Base-by-base conservation (phyloP, 768 basidiomycete genomes). In the Tricholomella constricta region DNA sequence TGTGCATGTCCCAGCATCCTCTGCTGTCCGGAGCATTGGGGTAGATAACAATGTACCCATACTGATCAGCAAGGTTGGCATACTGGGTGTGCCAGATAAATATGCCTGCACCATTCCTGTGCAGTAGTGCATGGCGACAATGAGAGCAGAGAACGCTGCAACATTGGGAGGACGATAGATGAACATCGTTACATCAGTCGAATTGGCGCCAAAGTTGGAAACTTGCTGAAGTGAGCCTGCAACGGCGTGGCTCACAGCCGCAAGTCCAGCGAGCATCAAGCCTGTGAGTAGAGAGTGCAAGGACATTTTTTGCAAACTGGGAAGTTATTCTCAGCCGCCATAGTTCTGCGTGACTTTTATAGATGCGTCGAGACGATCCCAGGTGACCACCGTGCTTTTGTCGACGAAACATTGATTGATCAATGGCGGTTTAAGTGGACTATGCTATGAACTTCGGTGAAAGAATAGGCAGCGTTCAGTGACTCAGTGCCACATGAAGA, bases 41-140 rank as follows among this genome's bases (percentile, higher is more conserved):
- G 56, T 75, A 82, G 59, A 83, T 73, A 45, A 83, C 79, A 53
- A 83, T 72, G 68, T 70, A 83, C 6, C 74, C 78, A 51, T 76
- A 55, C 36, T 68, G 65, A 55, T 84, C 80, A 1, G 82, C 77
- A 41, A 79, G 71, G 43, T 71, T 73, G 54, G 78, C 78, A 59
- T 75, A 82, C 45, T 74, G 70, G 3, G n/a, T n/a, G 81, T 78
- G 25, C 78, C 75, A 2, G 61, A 49, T 71, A 75, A 84, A 65
- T 77, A 82, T 0, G 73, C 78, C 54, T 79, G 75, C 0, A 78
- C 82, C 0, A 78, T 74, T 22, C 78, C 82, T 7, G 68, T 61
- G 67, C 82, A 84, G 55, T 76, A 76, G 62, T 82, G 81, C 35
- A 80, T 75, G 11, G 80, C 81, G 45, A 82, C 75, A 45, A 83